phyloP scores from a whole-genome alignment of 2,329 filamentous ascomycete species.

The Calonectria ilicicola region DNA sequence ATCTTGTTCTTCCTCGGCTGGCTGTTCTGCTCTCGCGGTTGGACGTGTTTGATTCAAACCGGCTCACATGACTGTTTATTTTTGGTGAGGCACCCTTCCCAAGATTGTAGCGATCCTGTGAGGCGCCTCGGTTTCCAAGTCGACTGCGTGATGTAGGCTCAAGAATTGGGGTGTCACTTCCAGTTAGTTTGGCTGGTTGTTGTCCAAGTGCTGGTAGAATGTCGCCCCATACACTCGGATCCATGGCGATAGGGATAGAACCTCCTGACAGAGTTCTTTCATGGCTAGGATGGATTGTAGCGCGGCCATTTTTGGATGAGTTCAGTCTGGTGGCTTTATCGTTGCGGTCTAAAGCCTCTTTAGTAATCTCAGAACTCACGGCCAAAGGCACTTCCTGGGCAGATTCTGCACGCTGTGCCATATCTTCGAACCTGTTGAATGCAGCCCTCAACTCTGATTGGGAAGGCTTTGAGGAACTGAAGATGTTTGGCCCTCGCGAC shows the following conservation, averaged over 20 bases:
- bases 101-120: background rate
- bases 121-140: background rate
- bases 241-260: conserved; percentile 24
- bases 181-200: background rate
- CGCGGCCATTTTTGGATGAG: background rate
- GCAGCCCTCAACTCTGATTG: background rate
- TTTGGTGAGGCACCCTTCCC: background rate
- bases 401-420: conserved; percentile 2
- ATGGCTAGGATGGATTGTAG: background rate
- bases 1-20: conserved; percentile 11
- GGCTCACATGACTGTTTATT: background rate
- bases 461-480: background rate
- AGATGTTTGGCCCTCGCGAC: background rate
- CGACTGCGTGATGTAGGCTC: conserved; percentile 17
- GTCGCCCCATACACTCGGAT: conserved; percentile 16
- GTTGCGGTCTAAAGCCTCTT: background rate
- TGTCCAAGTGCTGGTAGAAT: background rate
- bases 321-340: background rate
- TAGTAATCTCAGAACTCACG: background rate
- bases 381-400: background rate
- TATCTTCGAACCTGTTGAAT: conserved; percentile 3
- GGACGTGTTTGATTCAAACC: background rate
- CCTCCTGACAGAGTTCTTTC: conserved; percentile 8
- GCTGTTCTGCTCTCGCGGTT: background rate
- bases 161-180: conserved; percentile 9